Conservation (phyloP, 164 flowering plant species). For the Dillenia turbinata region DNA sequence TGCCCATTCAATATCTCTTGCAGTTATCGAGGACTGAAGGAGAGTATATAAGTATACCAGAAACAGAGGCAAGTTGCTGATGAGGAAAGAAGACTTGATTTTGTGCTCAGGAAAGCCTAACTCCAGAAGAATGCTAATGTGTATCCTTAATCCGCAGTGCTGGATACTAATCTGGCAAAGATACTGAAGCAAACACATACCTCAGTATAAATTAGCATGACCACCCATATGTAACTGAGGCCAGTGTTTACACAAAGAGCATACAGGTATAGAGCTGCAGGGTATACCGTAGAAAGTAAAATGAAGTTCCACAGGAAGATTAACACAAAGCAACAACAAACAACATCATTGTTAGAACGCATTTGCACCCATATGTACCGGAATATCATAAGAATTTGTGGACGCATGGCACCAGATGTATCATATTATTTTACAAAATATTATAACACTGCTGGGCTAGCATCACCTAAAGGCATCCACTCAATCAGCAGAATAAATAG, state of each 20-base stretch:
- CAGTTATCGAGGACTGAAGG: conserved; percentile 87
- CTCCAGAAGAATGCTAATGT: conserved; percentile 40
- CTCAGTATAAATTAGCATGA: conserved; percentile 91
- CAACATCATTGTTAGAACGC: conserved; percentile 85
- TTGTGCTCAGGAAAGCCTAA: conserved; percentile 73
- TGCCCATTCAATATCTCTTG: conserved; percentile 83
- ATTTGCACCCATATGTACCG: conserved; percentile 83
- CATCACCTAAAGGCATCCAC: no score
- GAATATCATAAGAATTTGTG: conserved; percentile 69
- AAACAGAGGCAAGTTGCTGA: conserved; percentile 83
- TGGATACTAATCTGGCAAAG: conserved; percentile 90
- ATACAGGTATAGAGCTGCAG: conserved; percentile 84
- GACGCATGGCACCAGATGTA: conserved; percentile 34
- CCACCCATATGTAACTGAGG: conserved; percentile 75
- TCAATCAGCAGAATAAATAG: no score
- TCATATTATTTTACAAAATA: no score
- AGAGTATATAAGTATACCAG: conserved; percentile 90
- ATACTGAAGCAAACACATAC: conserved; percentile 76
- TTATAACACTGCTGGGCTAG: no score
- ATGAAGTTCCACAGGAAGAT: conserved; percentile 98
- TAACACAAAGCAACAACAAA: conserved; percentile 91
- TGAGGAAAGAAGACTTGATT: conserved; percentile 79
- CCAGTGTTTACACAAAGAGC: conserved; percentile 95
- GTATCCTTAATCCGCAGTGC: conserved; percentile 65
- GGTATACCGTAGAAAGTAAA: conserved; percentile 90